phyloP scores from a whole-genome alignment of 192 early-diverging fungal species.

The Pilaira anomala region DNA sequence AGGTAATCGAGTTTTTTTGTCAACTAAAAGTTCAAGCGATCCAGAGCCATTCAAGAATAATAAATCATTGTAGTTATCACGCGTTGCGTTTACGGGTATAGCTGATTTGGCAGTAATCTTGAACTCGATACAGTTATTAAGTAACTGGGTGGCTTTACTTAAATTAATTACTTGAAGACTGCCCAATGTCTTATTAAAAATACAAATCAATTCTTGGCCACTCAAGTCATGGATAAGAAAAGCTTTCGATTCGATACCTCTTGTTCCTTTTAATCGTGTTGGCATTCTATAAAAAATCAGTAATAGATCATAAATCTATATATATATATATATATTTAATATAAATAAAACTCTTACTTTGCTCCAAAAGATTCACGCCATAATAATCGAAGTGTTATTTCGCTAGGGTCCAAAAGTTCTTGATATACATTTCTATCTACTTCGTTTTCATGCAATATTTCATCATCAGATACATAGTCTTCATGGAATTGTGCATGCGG shows the following conservation, averaged over 20 bases:
- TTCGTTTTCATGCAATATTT: not conserved
- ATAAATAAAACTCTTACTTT: not conserved
- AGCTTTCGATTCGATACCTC: not conserved
- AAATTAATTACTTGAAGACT: not conserved
- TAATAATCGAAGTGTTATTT: not conserved
- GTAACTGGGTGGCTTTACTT: not conserved
- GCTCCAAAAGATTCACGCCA: not conserved
- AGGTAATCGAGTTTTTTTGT: not conserved
- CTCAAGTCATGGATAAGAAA: conserved; percentile 7
- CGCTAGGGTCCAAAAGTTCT: not conserved
- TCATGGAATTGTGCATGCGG: not conserved
- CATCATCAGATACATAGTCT: not conserved
- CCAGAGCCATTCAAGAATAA: not conserved
- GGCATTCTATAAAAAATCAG: not conserved
- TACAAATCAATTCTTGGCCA: conserved; percentile 8
- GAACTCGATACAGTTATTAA: not conserved
- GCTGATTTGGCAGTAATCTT: not conserved
- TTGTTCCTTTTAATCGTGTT: not conserved
- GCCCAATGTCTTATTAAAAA: not conserved
- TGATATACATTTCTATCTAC: not conserved
- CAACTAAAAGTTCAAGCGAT: not conserved
- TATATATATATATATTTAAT: not conserved
- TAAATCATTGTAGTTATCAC: conserved; percentile 3
- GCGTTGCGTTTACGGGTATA: conserved; percentile 9
- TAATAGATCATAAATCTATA: too few relatives aligned